Base-by-base conservation (phyloP, 495 filamentous ascomycete genomes). In the Penicillium taxi region DNA sequence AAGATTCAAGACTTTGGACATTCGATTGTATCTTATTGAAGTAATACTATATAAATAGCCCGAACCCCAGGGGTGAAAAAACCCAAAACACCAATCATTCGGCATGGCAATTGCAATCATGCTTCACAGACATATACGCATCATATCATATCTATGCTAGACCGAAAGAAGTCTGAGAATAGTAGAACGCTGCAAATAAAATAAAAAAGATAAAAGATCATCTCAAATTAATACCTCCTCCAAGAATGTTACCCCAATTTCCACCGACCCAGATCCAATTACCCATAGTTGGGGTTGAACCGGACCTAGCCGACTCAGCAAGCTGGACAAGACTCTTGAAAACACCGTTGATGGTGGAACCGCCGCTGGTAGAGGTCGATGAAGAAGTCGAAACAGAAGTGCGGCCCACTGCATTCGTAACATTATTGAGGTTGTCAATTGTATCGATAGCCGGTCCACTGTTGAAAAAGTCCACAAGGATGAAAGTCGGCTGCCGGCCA, bases 391-490 rank as follows among this genome's bases (percentile, higher is more conserved):
- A 39, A 17, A 65, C 53, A 12, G 50, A 45, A 12, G 48, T 55
- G 7, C 70, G 61, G 3, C 70, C 70, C 11, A 62, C 56, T 4
- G 65, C 38, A 26, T 61, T 53, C 24, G 59, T 64, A 28, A 86
- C 73, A 17, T 73, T 72, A 51, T 86, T 87, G 40, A 84, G 35
- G 22, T 48, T 60, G 52, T 86, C 81, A 4, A 82, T 77, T 0
- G 75, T 70, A 1, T 66, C 61, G 30, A 86, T 71, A 11, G 76
- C 61, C 0, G 75, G 66, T 0, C 81, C 83, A 29, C 75, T 59
- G 40, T 82, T 74, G 44, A 75, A 84, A 58, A 84, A 87, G 53
- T 89, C 83, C 4, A 87, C 81, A 14, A 89, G 65, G 30, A 86
- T 69, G 41, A 83, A 86, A 0, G 67, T 68, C 3, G 82, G 82